Conservation (phyloP, 441 rosid species). For the Syzygium malaccense region DNA sequence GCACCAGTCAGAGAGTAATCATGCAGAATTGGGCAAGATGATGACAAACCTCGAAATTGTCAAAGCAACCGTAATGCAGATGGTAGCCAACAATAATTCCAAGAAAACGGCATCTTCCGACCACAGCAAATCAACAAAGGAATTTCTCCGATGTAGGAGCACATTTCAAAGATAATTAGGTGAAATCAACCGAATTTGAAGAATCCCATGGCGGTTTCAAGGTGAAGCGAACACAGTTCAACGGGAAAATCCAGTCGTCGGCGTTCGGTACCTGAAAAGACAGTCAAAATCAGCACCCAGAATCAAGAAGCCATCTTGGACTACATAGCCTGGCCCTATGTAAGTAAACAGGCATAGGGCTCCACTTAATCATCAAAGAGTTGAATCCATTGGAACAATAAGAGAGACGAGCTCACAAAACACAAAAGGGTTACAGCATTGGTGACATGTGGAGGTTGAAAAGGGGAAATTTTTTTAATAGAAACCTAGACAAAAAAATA, state of each 20-base stretch:
- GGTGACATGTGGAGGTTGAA: neutral
- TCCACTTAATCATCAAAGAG: constrained; percentile 19
- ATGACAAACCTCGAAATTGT: neutral
- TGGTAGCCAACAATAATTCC: neutral
- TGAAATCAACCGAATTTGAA: constrained; percentile 10
- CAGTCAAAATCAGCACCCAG: constrained; percentile 8
- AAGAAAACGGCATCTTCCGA: neutral
- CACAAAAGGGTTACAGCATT: neutral
- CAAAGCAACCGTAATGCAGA: neutral
- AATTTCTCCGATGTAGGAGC: neutral
- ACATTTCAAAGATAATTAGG: constrained; percentile 26
- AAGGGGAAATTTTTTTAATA: neutral
- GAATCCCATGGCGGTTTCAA: constrained; percentile 1
- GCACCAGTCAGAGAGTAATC: neutral
- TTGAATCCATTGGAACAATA: neutral
- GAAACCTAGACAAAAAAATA: neutral
- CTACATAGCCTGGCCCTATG: neutral
- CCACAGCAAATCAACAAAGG: neutral
- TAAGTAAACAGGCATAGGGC: neutral
- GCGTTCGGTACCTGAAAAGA: constrained; percentile 29
- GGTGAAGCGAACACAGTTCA: constrained; percentile 1
- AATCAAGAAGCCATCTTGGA: neutral
- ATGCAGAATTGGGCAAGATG: neutral
- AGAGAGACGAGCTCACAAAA: neutral
- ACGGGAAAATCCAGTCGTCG: constrained; percentile 7